phyloP scores from a whole-genome alignment of 2,329 filamentous ascomycete genomes.

The Paecilomyces niveus region DNA sequence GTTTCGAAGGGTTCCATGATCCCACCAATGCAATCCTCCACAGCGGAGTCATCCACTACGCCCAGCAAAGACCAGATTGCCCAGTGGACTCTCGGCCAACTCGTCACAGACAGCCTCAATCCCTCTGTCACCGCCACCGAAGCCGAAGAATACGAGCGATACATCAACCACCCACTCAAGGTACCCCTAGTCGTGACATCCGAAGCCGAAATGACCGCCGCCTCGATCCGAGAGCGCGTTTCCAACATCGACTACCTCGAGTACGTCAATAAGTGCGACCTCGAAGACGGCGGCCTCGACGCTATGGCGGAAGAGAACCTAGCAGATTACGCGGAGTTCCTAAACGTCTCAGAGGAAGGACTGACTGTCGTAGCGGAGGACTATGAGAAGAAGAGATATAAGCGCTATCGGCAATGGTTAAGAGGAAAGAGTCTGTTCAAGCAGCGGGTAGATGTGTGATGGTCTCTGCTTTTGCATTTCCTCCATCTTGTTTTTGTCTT shows the following conservation, averaged over 20 bases:
- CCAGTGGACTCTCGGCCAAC: conserved; percentile 81
- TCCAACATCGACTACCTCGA: conserved; percentile 64
- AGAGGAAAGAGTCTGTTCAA: conserved; percentile 94
- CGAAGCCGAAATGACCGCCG: conserved; percentile 30
- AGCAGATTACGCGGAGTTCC: conserved; percentile 67
- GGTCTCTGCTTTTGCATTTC: conserved; percentile 1
- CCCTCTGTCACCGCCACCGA: conserved; percentile 72
- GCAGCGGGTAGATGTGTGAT: conserved; percentile 55
- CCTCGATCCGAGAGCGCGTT: conserved; percentile 26
- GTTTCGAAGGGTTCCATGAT: conserved; percentile 9
- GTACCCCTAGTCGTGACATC: conserved; percentile 60
- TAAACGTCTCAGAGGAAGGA: conserved; percentile 72
- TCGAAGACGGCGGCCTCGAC: conserved; percentile 46
- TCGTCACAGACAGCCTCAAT: conserved; percentile 78
- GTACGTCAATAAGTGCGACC: conserved; percentile 65
- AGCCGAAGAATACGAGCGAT: conserved; percentile 77
- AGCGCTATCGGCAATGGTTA: conserved; percentile 92
- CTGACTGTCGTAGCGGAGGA: conserved; percentile 85
- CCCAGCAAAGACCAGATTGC: conserved; percentile 71
- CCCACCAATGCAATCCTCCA: conserved; percentile 13
- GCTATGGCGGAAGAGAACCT: conserved; percentile 55
- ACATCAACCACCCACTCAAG: conserved; percentile 81
- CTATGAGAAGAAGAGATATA: conserved; percentile 86
- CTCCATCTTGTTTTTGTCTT: not conserved
- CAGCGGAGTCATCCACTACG: conserved; percentile 43